Conservation (phyloP, 2,329 filamentous ascomycete species). For the Fusarium lyarnte region DNA sequence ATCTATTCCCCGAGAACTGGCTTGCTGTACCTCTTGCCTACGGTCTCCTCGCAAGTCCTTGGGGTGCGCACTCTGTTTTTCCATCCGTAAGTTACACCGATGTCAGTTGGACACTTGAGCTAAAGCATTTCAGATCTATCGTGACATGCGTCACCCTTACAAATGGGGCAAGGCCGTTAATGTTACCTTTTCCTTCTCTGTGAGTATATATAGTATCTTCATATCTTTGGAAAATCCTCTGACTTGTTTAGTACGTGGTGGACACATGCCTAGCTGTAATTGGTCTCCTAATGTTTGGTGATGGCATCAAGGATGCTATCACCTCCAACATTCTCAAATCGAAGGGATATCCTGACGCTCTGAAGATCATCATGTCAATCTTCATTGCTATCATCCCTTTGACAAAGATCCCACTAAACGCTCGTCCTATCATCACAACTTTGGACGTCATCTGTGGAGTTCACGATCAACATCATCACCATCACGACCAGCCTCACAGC, state of each 20-base stretch:
- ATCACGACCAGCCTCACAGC: slow-evolving; percentile 44
- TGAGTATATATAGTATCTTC: slow-evolving; percentile 51
- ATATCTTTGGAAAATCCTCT: background rate
- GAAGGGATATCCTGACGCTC: slow-evolving; percentile 74
- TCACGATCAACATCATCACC: slow-evolving; percentile 58
- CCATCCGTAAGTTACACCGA: slow-evolving; percentile 68
- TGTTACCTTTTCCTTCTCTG: slow-evolving; percentile 86
- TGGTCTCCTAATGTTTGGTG: slow-evolving; percentile 94
- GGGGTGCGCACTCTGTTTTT: slow-evolving; percentile 75
- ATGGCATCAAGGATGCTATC: slow-evolving; percentile 86
- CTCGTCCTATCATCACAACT: slow-evolving; percentile 86
- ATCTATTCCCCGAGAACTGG: slow-evolving; percentile 88
- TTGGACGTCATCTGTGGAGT: slow-evolving; percentile 83
- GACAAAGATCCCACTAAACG: slow-evolving; percentile 93
- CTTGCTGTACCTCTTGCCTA: slow-evolving; percentile 86
- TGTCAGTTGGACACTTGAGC: background rate
- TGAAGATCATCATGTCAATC: slow-evolving; percentile 83
- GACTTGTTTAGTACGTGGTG: slow-evolving; percentile 69
- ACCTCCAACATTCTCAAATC: slow-evolving; percentile 87
- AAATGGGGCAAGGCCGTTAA: slow-evolving; percentile 81
- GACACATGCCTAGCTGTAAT: slow-evolving; percentile 84
- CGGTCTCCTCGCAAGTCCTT: slow-evolving; percentile 84
- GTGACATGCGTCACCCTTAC: slow-evolving; percentile 77
- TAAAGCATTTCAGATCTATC: slow-evolving; percentile 59
- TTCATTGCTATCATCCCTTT: slow-evolving; percentile 93